Evolutionary conservation across 73 alveolate species (phyloP), one percentile per base, ranked within the genome.

Genomic region (Blepharisma japonicum): DNA sequence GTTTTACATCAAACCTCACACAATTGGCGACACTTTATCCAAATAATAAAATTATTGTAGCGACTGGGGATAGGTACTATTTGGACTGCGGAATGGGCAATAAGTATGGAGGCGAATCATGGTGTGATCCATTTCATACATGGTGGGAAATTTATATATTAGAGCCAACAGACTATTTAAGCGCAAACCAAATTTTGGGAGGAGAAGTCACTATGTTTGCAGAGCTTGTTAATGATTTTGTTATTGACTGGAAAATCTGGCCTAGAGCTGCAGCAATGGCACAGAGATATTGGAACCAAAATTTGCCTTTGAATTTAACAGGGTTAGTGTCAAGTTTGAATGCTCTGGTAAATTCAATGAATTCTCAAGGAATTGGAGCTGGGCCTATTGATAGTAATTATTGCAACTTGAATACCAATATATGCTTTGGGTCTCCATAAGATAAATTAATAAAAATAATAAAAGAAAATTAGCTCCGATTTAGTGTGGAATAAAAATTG

Each of bases 81-180:
- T 55, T 86, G 6, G 93, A 86, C 55, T 86, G 93, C 55, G 93
- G 93, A 39, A 39, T 80, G 45, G 93, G 89, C 6, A 86, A 81
- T 67, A 71, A 67, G 71, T 81, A 74, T 77, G 93, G 93, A 51
- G 81, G 48, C 6, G 45, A 56, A 42, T 47, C 91, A 1, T 74
- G 88, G 85, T 86, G 93, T 51, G 87, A 86, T 11, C 93, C 93
- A n/a, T 86, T 47, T 84, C 68, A 86, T 53, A 82, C 89, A 27
- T 86, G 88, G 87, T 66, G 80, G 82, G 18, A 67, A 23, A 86
- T 86, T 20, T 81, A 77, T 47, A 53, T 55, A 11, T 82, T 86
- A 11, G 93, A 86, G 42, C 42, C 42, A 32, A 32, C 42, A 32
- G 42, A 32, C 42, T 32, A 32, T 45, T 14, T 56, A 6, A 79